Conservation (phyloP, 2,329 filamentous ascomycete species). For the Westerdykella ornata region DNA sequence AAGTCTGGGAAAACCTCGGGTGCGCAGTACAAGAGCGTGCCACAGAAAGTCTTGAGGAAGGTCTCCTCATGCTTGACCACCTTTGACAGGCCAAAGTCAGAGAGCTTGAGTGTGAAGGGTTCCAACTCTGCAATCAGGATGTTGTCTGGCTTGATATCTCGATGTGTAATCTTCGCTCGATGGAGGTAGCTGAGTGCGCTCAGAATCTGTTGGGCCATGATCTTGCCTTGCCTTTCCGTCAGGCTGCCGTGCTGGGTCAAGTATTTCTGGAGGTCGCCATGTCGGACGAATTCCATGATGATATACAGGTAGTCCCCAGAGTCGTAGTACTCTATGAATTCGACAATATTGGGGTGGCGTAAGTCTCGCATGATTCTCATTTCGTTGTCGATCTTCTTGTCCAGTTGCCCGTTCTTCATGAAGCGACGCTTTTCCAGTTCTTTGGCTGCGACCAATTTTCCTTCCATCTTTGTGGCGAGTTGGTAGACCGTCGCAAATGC, state of each 20-base stretch:
- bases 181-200: constrained; percentile 83
- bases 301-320: constrained; percentile 78
- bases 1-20: constrained; percentile 91
- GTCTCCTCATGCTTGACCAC: constrained; percentile 85
- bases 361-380: constrained; percentile 91
- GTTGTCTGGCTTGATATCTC: constrained; percentile 98
- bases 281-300: constrained; percentile 88
- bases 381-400: constrained; percentile 91
- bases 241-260: constrained; percentile 58
- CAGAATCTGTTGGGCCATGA: constrained; percentile 69
- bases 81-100: constrained; percentile 94
- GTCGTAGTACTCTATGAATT: constrained; percentile 84
- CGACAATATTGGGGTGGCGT: constrained; percentile 81
- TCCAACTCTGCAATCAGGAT: constrained; percentile 71
- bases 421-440: constrained; percentile 90
- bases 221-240: constrained; percentile 60
- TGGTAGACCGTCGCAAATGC: constrained; percentile 94
- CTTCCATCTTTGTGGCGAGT: constrained; percentile 77
- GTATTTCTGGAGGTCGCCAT: constrained; percentile 74
- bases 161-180: constrained; percentile 81
- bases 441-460: constrained; percentile 80
- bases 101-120: constrained; percentile 80
- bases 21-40: constrained; percentile 90
- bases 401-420: constrained; percentile 83
- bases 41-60: constrained; percentile 92